Evolutionary conservation across 345 rosid genomes (phyloP), one percentile per base, ranked within the genome.

Genomic region (Acer campestre): DNA sequence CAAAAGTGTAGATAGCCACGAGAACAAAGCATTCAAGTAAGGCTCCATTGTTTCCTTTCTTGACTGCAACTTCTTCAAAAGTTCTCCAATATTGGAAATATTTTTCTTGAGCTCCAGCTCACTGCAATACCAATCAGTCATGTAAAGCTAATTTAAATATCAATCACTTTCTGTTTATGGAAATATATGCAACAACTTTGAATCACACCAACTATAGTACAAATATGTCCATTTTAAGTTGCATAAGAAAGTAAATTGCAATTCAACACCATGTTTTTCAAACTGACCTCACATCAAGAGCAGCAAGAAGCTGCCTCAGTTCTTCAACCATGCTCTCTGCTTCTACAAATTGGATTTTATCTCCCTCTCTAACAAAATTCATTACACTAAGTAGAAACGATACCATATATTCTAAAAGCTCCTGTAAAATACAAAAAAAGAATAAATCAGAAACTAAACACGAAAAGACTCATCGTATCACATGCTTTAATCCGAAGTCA

Each of bases 241-340:
- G 20, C 48, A 38, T 31, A 18, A 22, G 70, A 16, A 18, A 22
- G 70, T n/a, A 16, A 67, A 42, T n/a, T 48, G 38, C 51, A 71
- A 56, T 2, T 10, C 25, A 29, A 17, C 17, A 6, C 17, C 8
- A 29, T n/a, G 7, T 56, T 62, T n/a, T 69, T 70, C 49, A 77
- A 48, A 65, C 81, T 56, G 16, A 77, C 80, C 76, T 74, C 27
- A 53, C 14, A 16, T 70, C 66, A 3, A 82, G 44, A 46, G 70
- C 73, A 20, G 65, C 55, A 70, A 3, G 7, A 6, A 82, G 73
- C 59, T 64, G 55, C 70, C 70, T 70, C 70, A 78, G 6, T 55
- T 81, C 78, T 2, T 51, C 48, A 10, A 81, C 64, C 51, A 77
- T 14, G 48, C 4, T 23, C 0, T 20, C 22, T 9, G 56, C 74